Evolutionary conservation across 139 green algal species (phyloP).

Genomic region (Chlamydomonas eustigma): DNA sequence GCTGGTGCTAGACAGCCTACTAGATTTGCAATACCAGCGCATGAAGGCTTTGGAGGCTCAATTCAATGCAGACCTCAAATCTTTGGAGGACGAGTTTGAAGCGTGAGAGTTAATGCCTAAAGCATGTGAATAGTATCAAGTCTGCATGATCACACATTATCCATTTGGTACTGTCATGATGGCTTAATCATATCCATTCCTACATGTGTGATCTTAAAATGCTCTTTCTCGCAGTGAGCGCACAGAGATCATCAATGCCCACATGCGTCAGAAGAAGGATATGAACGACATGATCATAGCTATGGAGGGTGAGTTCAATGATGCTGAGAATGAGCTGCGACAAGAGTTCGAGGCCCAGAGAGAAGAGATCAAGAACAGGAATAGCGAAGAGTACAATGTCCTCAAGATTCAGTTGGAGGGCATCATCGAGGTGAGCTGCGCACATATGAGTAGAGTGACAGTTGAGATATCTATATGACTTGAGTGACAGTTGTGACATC

Average conservation of each 20-base stretch:
- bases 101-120: too few relatives aligned
- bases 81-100: constrained; percentile 71
- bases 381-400: constrained; percentile 89
- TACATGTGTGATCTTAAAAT: too few relatives aligned
- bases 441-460: too few relatives aligned
- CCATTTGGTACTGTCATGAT: too few relatives aligned
- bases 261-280: constrained; percentile 73
- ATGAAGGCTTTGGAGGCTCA: constrained; percentile 55
- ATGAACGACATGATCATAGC: constrained; percentile 70
- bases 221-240: constrained; percentile 35
- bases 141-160: too few relatives aligned
- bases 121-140: too few relatives aligned
- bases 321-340: constrained; percentile 48
- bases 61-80: constrained; percentile 57
- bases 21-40: constrained; percentile 68
- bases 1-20: constrained; percentile 66
- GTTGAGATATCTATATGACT: too few relatives aligned
- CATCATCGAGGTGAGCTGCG: constrained; percentile 58
- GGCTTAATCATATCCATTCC: too few relatives aligned
- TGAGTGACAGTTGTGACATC: too few relatives aligned
- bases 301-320: constrained; percentile 62
- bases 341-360: constrained; percentile 61
- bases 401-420: constrained; percentile 81
- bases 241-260: constrained; percentile 54
- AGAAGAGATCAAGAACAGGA: constrained; percentile 81